Percentiles rank a stretch among this genome's conserved stretches.
Evolutionary conservation across 768 basidiomycete genomes (phyloP).

Genomic region (Lactarius hatsudake): DNA sequence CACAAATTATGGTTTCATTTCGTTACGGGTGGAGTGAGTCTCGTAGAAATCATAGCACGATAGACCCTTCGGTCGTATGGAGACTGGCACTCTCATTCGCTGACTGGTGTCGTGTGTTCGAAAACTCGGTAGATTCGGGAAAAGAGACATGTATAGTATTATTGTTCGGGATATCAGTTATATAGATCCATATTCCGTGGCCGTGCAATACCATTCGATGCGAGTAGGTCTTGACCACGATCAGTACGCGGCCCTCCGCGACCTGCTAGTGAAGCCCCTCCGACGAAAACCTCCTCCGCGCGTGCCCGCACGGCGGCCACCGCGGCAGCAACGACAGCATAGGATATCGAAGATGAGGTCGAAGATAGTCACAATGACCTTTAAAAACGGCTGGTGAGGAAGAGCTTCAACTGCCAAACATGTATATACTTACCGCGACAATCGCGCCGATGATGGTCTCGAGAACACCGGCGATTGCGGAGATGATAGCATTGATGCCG

Average conservation of each 20-base stretch:
- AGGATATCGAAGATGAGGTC: slow-evolving; percentile 53
- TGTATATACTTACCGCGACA: slow-evolving; percentile 42
- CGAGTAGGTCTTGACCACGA: not conserved
- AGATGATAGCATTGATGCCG: slow-evolving; percentile 57
- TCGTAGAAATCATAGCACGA: no score
- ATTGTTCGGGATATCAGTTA: not conserved
- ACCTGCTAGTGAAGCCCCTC: not conserved
- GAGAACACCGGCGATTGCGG: slow-evolving; percentile 56
- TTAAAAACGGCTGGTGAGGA: not conserved
- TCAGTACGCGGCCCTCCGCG: not conserved
- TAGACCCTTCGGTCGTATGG: no score
- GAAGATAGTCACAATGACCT: slow-evolving; percentile 67
- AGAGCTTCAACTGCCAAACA: no score
- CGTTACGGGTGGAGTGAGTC: no score
- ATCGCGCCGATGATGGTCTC: slow-evolving; percentile 60
- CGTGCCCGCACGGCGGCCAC: slow-evolving; percentile 24
- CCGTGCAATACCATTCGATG: not conserved
- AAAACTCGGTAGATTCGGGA: not conserved
- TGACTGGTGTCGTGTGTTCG: not conserved
- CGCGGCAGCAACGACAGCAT: slow-evolving; percentile 40
- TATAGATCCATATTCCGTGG: not conserved
- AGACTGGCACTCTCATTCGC: no score
- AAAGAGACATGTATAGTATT: not conserved
- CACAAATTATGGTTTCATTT: no score
- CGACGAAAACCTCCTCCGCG: slow-evolving; percentile 2